A percentile compares a stretch with the other conserved stretches of the same genome.
phyloP scores from a whole-genome alignment of 2,329 filamentous ascomycete genomes.

The Calonectria crousiana region DNA sequence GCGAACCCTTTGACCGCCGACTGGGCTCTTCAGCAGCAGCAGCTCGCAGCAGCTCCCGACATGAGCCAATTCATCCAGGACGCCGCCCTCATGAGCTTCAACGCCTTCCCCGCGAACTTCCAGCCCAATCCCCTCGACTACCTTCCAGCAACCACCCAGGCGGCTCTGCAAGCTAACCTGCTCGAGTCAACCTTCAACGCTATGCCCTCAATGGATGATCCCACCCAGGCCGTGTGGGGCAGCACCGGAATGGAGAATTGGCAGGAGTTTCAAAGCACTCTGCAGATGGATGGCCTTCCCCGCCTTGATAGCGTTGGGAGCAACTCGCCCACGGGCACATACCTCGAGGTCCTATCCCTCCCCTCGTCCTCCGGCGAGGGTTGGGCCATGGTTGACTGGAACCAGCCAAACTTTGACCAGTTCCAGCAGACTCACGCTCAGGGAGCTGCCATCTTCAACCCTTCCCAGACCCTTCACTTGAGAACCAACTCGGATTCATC shows the following conservation, averaged over 20 bases:
- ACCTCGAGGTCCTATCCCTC: constrained; percentile 87
- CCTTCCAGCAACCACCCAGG: constrained; percentile 72
- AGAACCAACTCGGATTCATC: constrained; percentile 89
- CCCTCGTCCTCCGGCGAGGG: constrained; percentile 86
- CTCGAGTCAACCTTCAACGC: constrained; percentile 73
- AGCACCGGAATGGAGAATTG: constrained; percentile 76
- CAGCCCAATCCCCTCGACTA: constrained; percentile 71
- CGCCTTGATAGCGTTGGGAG: constrained; percentile 58
- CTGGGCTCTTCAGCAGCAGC: constrained; percentile 71
- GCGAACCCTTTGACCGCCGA: constrained; percentile 66
- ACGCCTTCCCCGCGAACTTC: constrained; percentile 63
- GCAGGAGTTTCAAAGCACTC: constrained; percentile 79
- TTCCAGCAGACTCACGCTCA: constrained; percentile 62
- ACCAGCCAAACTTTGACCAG: constrained; percentile 76
- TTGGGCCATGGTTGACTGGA: constrained; percentile 85
- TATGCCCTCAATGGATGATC: constrained; percentile 69
- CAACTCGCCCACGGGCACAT: constrained; percentile 64
- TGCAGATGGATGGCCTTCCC: constrained; percentile 65
- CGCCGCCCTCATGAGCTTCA: constrained; percentile 67
- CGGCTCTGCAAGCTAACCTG: constrained; percentile 71
- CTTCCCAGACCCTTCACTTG: constrained; percentile 88
- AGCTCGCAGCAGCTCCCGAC: constrained; percentile 58
- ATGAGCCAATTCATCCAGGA: constrained; percentile 69
- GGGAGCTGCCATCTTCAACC: constrained; percentile 85
- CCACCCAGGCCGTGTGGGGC: constrained; percentile 69